Evolutionary conservation across 2,329 filamentous ascomycete genomes (phyloP).

Genomic region (Chrysoporthe cubensis): DNA sequence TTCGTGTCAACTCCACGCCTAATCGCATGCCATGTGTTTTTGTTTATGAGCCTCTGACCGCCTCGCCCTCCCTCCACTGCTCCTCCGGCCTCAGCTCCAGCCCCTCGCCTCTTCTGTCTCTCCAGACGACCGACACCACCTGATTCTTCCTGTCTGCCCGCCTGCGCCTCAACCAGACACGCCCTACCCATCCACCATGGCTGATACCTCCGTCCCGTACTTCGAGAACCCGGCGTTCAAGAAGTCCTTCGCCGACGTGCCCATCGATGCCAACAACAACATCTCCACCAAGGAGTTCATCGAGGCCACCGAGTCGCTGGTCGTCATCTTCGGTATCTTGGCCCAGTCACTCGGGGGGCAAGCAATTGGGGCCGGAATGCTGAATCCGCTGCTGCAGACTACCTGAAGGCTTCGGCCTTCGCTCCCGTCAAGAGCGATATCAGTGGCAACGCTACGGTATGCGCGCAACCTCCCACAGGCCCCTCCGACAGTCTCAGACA

Average conservation of each 20-base stretch:
- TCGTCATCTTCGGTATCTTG: slow-evolving; percentile 75
- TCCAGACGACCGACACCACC: not conserved
- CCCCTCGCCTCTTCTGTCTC: not conserved
- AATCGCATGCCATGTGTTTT: not conserved
- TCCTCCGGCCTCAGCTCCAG: not conserved
- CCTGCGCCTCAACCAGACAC: slow-evolving; percentile 14
- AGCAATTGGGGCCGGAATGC: slow-evolving; percentile 20
- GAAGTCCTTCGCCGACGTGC: slow-evolving; percentile 82
- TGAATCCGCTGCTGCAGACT: slow-evolving; percentile 49
- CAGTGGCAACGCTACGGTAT: slow-evolving; percentile 86
- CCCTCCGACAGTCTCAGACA: not conserved
- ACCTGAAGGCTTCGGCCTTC: slow-evolving; percentile 76
- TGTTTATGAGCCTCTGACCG: slow-evolving; percentile 1
- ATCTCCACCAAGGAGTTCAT: slow-evolving; percentile 87
- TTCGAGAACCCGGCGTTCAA: slow-evolving; percentile 74
- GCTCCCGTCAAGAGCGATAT: slow-evolving; percentile 90
- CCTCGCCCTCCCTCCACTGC: not conserved
- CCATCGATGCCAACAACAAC: slow-evolving; percentile 72
- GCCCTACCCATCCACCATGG: slow-evolving; percentile 32
- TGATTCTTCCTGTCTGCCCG: not conserved
- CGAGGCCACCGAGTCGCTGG: slow-evolving; percentile 84
- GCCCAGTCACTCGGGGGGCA: not conserved
- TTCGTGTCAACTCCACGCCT: not conserved
- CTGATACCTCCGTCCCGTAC: slow-evolving; percentile 60
- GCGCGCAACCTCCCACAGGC: slow-evolving; percentile 27